Evolutionary conservation across 768 basidiomycete genomes (phyloP), one percentile per base, ranked within the genome.

Genomic region (Asterophora parasitica): DNA sequence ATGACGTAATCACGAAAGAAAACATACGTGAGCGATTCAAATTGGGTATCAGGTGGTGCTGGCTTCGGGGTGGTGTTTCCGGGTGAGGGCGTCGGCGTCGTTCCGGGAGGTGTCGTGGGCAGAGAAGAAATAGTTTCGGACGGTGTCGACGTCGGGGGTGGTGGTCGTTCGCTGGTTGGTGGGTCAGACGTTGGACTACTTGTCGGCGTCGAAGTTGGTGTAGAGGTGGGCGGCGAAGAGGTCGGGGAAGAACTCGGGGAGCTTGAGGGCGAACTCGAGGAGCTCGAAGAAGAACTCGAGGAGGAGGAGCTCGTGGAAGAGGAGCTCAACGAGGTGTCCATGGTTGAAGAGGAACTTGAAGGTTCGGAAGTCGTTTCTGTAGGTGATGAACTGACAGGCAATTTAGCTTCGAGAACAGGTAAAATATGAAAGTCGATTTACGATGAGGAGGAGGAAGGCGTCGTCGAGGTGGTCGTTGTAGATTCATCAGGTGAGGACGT

Each of bases 121-220:
- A 52, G 37, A 35, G 57, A 39, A n/a, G 49, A 41, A 42, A 49
- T 51, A 19, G 45, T 44, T 37, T 44, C 43, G 39, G 53, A 20
- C 19, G 61, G 47, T 23, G 54, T 53, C 23, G 60, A 48, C 23
- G 57, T 44, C 17, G 30, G 30, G 12, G 30, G 12, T 31, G 23
- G 23, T 23, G 23, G 23, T 31, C 30, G 12, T 12, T 31, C 23
- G 30, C 30, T 31, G 30, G 30, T 31, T 31, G 46, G 41, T 15
- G 51, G 39, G 23, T 41, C 48, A 17, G 52, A 42, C 1, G 52
- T 41, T 40, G 59, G 40, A 32, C 33, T 54, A 27, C 16, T 54
- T 32, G 60, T 51, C 9, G 59, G 26, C 5, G 61, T 59, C 42
- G 65, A 57, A n/a, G 57, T 45, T 8, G 57, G 50, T 12, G 62